phyloP scores from a whole-genome alignment of 1,284 basidiomycete species.

The Flammula alnicola region DNA sequence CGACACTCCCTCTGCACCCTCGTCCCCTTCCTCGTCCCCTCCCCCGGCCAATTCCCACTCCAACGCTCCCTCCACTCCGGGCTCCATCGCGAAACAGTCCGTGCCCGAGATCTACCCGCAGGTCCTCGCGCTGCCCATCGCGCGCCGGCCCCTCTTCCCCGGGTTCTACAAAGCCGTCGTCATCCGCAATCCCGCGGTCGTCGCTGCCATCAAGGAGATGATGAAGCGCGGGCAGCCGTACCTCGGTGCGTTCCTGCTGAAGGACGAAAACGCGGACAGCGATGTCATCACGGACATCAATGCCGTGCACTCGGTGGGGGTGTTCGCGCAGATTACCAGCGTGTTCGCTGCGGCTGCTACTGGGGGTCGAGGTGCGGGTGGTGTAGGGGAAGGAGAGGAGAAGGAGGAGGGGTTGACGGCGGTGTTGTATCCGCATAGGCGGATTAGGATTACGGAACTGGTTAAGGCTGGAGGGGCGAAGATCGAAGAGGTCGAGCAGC shows the following conservation, averaged over 20 bases:
- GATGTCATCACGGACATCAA: constrained; percentile 91
- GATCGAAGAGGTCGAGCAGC: constrained; percentile 48
- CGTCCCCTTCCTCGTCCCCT: constrained; percentile 15
- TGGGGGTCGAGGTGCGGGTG: too few relatives aligned
- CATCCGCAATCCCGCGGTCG: constrained; percentile 88
- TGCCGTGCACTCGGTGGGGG: constrained; percentile 92
- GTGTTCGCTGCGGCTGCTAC: constrained; percentile 92
- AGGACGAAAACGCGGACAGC: constrained; percentile 92
- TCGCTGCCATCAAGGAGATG: constrained; percentile 95
- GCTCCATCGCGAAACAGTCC: constrained; percentile 80
- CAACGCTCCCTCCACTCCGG: constrained; percentile 50
- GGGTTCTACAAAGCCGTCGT: constrained; percentile 99
- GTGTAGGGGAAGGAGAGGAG: constrained; percentile 56
- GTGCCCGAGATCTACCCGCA: constrained; percentile 92
- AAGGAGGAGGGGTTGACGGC: constrained; percentile 91
- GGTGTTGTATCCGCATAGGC: constrained; percentile 93
- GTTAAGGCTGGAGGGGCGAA: constrained; percentile 72
- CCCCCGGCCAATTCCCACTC: too few relatives aligned
- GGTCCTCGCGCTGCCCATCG: constrained; percentile 94
- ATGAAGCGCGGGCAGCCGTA: constrained; percentile 97
- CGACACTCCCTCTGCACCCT: constrained; percentile 12
- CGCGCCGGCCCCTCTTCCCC: constrained; percentile 94
- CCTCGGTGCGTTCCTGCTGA: constrained; percentile 96
- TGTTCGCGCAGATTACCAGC: constrained; percentile 97
- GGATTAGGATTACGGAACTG: constrained; percentile 91